Conservation (phyloP, 208 protist species). For the Crithidia expoeki region DNA sequence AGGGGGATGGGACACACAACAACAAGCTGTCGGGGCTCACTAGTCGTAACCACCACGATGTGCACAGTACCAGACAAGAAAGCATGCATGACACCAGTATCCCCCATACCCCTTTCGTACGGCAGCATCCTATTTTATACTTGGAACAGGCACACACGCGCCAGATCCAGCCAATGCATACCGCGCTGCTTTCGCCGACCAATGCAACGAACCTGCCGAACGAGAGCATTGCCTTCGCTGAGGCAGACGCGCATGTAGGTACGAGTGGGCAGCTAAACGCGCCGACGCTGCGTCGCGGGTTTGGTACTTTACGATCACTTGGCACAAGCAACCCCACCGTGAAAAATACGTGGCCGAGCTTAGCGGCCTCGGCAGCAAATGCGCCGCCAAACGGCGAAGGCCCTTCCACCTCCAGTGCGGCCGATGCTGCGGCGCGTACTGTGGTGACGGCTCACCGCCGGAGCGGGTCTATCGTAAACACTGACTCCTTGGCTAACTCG, state of each 20-base stretch:
- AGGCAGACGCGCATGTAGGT: neutral
- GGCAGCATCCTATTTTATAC: constrained; percentile 4
- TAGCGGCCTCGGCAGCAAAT: neutral
- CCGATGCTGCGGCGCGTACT: neutral
- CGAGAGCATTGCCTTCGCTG: constrained; percentile 2
- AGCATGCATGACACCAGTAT: constrained; percentile 4
- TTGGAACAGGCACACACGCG: constrained; percentile 11
- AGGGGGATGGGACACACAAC: neutral
- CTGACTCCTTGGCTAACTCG: constrained; percentile 8
- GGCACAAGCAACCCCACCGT: neutral
- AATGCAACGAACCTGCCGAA: neutral
- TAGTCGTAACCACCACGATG: neutral
- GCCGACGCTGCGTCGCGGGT: neutral
- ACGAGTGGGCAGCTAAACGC: neutral
- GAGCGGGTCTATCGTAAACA: neutral
- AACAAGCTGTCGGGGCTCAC: neutral
- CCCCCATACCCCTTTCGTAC: neutral
- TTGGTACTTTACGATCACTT: neutral
- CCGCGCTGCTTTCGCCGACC: neutral
- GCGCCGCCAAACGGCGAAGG: neutral
- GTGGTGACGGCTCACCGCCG: neutral
- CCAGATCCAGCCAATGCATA: neutral
- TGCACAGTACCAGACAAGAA: neutral
- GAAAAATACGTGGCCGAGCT: neutral
- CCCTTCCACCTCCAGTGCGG: too few species aligned